phyloP scores from a whole-genome alignment of 371 early-diverging fungal species.

The Umbelopsis sp. region DNA sequence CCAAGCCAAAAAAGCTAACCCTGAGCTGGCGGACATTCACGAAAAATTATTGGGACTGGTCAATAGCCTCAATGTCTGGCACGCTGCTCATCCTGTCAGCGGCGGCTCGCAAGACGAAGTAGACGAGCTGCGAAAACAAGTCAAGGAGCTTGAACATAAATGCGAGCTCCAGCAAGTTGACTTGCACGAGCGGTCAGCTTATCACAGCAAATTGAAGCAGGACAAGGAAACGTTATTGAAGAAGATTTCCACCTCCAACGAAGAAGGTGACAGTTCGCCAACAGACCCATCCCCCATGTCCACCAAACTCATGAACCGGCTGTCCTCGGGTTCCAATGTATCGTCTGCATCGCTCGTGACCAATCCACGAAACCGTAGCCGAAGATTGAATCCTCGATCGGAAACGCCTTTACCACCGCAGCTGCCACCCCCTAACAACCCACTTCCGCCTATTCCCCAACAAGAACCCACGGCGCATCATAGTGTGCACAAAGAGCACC shows the following conservation, averaged over 20 bases:
- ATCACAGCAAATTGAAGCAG: neutral
- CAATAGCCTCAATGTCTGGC: neutral
- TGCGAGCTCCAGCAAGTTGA: conserved; percentile 11
- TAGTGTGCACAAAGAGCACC: neutral
- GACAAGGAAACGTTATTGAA: neutral
- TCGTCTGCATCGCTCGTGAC: neutral
- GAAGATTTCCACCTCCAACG: neutral
- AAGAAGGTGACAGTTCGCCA: neutral
- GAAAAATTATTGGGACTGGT: neutral
- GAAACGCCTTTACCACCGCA: conserved; percentile 7
- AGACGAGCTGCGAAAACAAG: neutral
- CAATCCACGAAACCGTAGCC: neutral
- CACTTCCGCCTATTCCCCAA: neutral
- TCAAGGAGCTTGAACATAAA: neutral
- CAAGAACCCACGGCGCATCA: neutral
- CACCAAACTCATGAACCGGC: neutral
- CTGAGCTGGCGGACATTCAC: neutral
- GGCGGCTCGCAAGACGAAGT: neutral
- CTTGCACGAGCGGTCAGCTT: neutral
- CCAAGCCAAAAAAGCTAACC: neutral
- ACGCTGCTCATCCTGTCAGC: neutral
- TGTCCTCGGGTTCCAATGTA: neutral
- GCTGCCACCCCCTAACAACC: conserved; percentile 6
- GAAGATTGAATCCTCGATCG: conserved; percentile 11
- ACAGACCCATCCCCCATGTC: neutral